Percentiles rank a stretch among this genome's conserved stretches.
Conservation (phyloP, 176 grass and related monocot genomes). For the Sorghum bicolor region Sorghum_bicolor_NCBIv3 NC_012879.2:1365001-1365500, state of each 20-base stretch:
- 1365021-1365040: constrained; percentile 20
- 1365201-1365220: neutral
- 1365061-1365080: neutral
- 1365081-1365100: neutral
- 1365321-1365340: neutral
- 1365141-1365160: neutral
- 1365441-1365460: constrained; percentile 9
- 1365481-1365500: constrained; percentile 7
- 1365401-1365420: neutral
- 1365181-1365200: neutral
- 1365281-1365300: neutral
- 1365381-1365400: neutral
- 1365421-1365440: neutral
- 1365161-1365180: neutral
- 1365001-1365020: too few relatives aligned
- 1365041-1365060: neutral
- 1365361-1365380: neutral
- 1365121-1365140: constrained; percentile 3
- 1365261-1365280: neutral
- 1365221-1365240: too few relatives aligned
- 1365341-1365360: constrained; percentile 27
- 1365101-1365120: constrained; percentile 39
- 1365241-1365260: too few relatives aligned
- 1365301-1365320: too few relatives aligned
- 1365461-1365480: constrained; percentile 21